Conservation (phyloP, 208 protist genomes). For the Wallacemonas sp. region DNA sequence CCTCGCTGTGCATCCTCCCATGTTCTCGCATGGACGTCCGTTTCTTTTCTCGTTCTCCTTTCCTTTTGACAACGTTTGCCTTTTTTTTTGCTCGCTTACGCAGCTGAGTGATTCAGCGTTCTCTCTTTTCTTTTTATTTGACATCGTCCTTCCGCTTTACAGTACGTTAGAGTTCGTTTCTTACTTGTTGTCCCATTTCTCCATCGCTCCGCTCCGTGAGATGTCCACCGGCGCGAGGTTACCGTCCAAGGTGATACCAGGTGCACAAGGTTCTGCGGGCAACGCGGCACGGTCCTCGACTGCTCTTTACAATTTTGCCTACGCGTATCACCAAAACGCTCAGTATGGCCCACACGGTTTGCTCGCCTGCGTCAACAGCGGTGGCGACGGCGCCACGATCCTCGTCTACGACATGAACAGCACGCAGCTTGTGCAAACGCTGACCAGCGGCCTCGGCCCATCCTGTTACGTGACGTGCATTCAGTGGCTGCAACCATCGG, state of each 20-base stretch:
- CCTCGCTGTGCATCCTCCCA: too few relatives aligned
- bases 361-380: slow-evolving; percentile 58
- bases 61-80: background rate
- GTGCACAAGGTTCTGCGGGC: background rate
- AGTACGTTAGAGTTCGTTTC: background rate
- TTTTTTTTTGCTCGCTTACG: background rate
- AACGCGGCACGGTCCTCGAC: background rate
- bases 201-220: background rate
- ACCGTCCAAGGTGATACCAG: slow-evolving; percentile 8
- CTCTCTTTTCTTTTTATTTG: slow-evolving; percentile 6
- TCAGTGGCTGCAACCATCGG: slow-evolving; percentile 56
- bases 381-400: slow-evolving; percentile 46
- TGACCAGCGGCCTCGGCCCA: slow-evolving; percentile 43
- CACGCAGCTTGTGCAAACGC: slow-evolving; percentile 73
- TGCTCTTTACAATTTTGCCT: slow-evolving; percentile 3
- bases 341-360: slow-evolving; percentile 73
- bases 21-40: background rate
- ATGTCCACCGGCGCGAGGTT: background rate
- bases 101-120: background rate
- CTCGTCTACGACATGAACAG: slow-evolving; percentile 81
- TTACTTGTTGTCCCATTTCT: background rate
- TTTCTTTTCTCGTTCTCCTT: slow-evolving; percentile 1
- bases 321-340: slow-evolving; percentile 48
- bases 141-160: background rate
- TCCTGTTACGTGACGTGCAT: slow-evolving; percentile 53